Percentiles rank a stretch among this genome's conserved stretches.
phyloP scores from a whole-genome alignment of 176 grass and related monocot species.

The Poa pratensis region DNA sequence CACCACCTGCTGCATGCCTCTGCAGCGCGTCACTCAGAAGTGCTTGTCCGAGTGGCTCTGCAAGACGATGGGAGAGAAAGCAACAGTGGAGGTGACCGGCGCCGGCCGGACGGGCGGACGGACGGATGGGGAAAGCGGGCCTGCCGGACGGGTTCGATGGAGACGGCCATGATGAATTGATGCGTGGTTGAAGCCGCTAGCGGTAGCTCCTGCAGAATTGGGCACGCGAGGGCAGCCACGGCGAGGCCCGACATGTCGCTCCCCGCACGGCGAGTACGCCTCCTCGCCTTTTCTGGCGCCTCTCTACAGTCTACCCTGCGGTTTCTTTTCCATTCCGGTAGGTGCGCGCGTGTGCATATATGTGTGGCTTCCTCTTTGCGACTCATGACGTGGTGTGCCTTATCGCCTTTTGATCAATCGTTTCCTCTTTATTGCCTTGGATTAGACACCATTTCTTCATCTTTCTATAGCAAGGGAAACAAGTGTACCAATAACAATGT shows the following conservation, averaged over 20 bases:
- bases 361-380: slow-evolving; percentile 9
- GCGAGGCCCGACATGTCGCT: slow-evolving; percentile 30
- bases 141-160: slow-evolving; percentile 26
- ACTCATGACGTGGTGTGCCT: neutral
- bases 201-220: neutral
- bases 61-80: slow-evolving; percentile 9
- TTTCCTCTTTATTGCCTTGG: neutral
- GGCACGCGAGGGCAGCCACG: slow-evolving; percentile 15
- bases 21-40: neutral
- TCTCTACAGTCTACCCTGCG: neutral
- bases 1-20: neutral
- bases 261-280: neutral
- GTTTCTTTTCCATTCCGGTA: slow-evolving; percentile 10
- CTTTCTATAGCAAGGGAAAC: no score
- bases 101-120: neutral
- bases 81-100: slow-evolving; percentile 17
- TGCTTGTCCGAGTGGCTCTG: neutral
- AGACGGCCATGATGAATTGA: neutral
- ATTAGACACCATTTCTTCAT: no score
- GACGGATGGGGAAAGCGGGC: neutral
- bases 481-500: no score
- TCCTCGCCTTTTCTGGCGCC: neutral
- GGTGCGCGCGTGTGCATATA: neutral
- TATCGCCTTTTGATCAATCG: neutral
- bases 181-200: neutral